phyloP scores from a whole-genome alignment of 148 eudicot genomes.

The Chenopodium quinoa region DNA sequence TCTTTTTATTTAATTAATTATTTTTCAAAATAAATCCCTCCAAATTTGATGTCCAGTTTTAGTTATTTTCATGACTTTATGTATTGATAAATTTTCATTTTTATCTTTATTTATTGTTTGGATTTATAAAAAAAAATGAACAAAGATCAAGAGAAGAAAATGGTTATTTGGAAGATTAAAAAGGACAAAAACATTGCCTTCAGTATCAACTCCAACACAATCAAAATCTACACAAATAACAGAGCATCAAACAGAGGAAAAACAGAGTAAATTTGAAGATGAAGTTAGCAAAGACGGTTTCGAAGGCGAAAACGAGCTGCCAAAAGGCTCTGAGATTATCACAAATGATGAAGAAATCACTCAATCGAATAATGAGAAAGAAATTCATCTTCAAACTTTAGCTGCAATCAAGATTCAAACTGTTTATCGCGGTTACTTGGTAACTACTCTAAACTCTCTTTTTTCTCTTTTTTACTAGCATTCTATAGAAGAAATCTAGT shows the following conservation, averaged over 20 bases:
- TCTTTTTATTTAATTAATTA: neutral
- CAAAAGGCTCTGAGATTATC: neutral
- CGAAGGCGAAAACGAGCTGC: conserved; percentile 7
- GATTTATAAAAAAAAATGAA: neutral
- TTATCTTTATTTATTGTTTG: neutral
- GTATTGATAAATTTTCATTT: neutral
- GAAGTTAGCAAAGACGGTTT: neutral
- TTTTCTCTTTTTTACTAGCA: neutral
- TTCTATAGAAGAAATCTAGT: too few species aligned
- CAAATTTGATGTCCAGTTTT: neutral
- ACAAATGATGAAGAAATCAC: neutral
- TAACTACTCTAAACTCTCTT: conserved; percentile 29
- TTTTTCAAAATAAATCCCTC: neutral
- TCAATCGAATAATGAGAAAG: neutral
- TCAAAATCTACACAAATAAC: neutral
- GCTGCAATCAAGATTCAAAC: conserved; percentile 75
- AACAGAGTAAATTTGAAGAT: conserved; percentile 16
- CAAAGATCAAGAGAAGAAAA: conserved; percentile 48
- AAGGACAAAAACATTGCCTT: conserved; percentile 35
- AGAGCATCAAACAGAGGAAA: conserved; percentile 8
- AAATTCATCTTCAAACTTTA: conserved; percentile 13
- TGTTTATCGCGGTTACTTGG: conserved; percentile 64
- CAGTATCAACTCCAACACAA: conserved; percentile 26
- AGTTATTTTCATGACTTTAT: neutral
- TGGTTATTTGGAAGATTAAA: conserved; percentile 46